Percentiles rank a stretch among this genome's conserved stretches.
phyloP scores from a whole-genome alignment of 805 yeast species.

The Lachancea thermotolerans region DNA sequence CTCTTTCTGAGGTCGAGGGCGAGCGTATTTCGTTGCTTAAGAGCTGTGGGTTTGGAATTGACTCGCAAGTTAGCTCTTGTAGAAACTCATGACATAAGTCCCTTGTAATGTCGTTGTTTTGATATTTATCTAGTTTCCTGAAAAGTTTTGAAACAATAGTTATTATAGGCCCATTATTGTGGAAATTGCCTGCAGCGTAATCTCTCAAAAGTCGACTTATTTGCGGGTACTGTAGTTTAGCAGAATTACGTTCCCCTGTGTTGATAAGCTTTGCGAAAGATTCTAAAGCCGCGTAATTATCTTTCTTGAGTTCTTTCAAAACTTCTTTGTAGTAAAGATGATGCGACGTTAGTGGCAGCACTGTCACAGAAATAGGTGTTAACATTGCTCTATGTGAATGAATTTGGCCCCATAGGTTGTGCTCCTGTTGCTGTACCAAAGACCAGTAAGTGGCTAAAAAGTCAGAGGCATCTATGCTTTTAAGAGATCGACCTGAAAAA shows the following conservation, averaged over 20 bases:
- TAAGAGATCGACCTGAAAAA: conserved; percentile 5
- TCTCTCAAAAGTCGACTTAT: conserved; percentile 44
- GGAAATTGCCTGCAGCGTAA: conserved; percentile 47
- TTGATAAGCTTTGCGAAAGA: conserved; percentile 24
- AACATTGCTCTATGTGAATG: conserved; percentile 28
- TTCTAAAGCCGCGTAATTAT: conserved; percentile 16
- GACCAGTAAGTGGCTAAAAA: conserved; percentile 44
- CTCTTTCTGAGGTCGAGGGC: conserved; percentile 40
- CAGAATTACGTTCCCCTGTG: conserved; percentile 3
- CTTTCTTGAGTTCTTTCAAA: conserved; percentile 22
- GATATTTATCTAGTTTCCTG: conserved; percentile 20
- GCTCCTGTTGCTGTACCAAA: conserved; percentile 40
- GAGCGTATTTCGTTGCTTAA: conserved; percentile 43
- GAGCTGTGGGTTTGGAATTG: conserved; percentile 41
- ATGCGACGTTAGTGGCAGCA: conserved; percentile 36
- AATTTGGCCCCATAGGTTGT: conserved; percentile 39
- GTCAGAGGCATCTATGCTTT: conserved; percentile 20
- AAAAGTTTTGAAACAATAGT: conserved; percentile 41
- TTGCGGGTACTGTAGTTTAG: conserved; percentile 25
- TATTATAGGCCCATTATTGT: conserved; percentile 41
- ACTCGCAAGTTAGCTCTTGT: conserved; percentile 25
- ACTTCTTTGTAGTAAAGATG: conserved; percentile 32
- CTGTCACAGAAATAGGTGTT: conserved; percentile 39
- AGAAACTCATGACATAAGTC: conserved; percentile 49
- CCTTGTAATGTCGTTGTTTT: conserved; percentile 42